A percentile compares a stretch with the other conserved stretches of the same genome.
These are phyloP conservation scores for Phytophthora meadii DNA, from an alignment of 352 stramenopile species.

Conservation along the genomic window DNA sequence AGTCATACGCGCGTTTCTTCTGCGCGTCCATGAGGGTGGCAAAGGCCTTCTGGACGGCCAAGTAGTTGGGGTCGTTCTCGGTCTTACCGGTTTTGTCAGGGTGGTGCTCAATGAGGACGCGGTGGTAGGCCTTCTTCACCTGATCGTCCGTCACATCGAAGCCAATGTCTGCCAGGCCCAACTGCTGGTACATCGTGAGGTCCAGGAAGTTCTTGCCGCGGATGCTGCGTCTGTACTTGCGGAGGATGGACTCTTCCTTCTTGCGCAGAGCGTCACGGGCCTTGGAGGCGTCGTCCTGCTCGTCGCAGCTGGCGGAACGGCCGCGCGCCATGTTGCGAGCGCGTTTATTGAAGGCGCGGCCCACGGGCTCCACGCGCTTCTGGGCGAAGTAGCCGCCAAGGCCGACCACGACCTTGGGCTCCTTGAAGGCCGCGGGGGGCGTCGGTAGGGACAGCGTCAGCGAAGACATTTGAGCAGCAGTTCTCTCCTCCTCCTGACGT, in stretches of 20 bases:
- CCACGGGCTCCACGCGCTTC: constrained; percentile 79
- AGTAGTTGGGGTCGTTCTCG: constrained; percentile 90
- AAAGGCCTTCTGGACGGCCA: constrained; percentile 88
- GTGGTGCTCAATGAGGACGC: constrained; percentile 89
- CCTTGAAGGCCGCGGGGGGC: constrained; percentile 57
- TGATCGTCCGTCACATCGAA: constrained; percentile 86
- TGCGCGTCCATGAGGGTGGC: constrained; percentile 78
- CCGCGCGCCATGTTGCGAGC: constrained; percentile 79
- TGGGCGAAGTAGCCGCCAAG: constrained; percentile 79
- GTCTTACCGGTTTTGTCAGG: constrained; percentile 90
- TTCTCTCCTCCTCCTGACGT: neutral
- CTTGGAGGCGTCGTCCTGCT: constrained; percentile 70
- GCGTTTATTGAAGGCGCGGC: constrained; percentile 75
- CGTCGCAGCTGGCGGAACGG: constrained; percentile 80
- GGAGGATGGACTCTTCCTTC: constrained; percentile 69
- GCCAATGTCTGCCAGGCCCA: constrained; percentile 74
- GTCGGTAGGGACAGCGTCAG: constrained; percentile 69
- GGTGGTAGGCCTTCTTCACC: constrained; percentile 91
- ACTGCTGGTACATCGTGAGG: constrained; percentile 89
- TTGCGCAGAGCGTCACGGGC: constrained; percentile 67
- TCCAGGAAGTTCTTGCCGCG: constrained; percentile 84
- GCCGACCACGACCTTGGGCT: constrained; percentile 59
- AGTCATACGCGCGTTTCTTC: constrained; percentile 89
- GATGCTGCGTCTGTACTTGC: constrained; percentile 86
- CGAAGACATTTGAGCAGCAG: constrained; percentile 34